phyloP scores from a whole-genome alignment of 1,284 basidiomycete species.

The Rhodotorula sp. region DNA sequence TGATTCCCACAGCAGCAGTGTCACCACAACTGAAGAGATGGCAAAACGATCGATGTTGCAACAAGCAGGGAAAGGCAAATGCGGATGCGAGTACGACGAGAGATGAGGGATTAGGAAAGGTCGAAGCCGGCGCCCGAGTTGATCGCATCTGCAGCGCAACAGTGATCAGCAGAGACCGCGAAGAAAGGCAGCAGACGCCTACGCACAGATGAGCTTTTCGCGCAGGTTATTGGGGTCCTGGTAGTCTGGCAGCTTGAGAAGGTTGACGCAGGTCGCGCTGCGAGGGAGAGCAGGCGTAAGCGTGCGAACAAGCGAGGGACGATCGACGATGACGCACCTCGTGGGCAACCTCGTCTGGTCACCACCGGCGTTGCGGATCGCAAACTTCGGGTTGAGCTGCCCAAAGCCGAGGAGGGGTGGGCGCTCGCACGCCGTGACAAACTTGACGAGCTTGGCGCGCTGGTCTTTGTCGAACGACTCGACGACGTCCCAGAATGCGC shows the following conservation, averaged over 20 bases:
- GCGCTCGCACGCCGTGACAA: slow-evolving; percentile 85
- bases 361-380: slow-evolving; percentile 70
- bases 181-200: neutral
- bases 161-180: neutral
- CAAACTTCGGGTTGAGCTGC: slow-evolving; percentile 78
- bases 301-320: neutral
- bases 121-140: slow-evolving; percentile 83
- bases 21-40: no score
- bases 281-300: slow-evolving; percentile 54
- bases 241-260: slow-evolving; percentile 66
- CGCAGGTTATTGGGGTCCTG: slow-evolving; percentile 59
- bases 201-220: slow-evolving; percentile 22
- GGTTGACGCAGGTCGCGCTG: slow-evolving; percentile 70
- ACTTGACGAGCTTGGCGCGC: slow-evolving; percentile 69
- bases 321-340: slow-evolving; percentile 15
- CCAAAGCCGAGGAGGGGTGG: slow-evolving; percentile 87
- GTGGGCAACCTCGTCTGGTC: slow-evolving; percentile 74
- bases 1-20: no score
- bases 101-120: slow-evolving; percentile 25
- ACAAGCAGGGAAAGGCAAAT: no score
- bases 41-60: no score
- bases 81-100: neutral
- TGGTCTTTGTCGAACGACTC: slow-evolving; percentile 64
- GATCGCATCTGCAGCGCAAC: slow-evolving; percentile 55
- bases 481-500: slow-evolving; percentile 50